These are phyloP conservation scores for Clonostachys rhizophaga DNA, from an alignment of 2,329 filamentous ascomycete genomes.

Conservation along the genomic window DNA sequence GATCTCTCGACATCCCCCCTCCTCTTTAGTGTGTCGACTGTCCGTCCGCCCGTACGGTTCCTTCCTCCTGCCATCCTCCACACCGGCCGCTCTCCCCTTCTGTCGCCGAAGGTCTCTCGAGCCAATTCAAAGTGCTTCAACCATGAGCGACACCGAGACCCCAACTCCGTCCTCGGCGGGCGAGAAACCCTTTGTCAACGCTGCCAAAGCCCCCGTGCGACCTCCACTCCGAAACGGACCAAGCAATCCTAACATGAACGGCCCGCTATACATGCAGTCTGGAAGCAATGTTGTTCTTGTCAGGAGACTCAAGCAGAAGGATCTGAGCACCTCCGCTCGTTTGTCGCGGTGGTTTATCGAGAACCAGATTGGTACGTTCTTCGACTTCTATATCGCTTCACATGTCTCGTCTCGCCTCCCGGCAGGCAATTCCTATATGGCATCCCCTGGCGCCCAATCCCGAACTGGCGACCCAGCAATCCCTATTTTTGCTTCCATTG, in stretches of 20 bases:
- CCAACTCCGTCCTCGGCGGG: background rate
- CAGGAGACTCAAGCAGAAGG: conserved; percentile 55
- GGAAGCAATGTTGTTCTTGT: conserved; percentile 47
- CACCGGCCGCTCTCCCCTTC: too few relatives aligned
- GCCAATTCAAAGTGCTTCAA: too few relatives aligned
- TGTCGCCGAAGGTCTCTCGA: too few relatives aligned
- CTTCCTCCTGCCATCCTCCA: too few relatives aligned
- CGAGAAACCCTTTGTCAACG: conserved; percentile 10
- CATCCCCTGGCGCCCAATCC: conserved; percentile 1
- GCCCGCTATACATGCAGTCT: conserved; percentile 53
- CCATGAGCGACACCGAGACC: conserved; percentile 3
- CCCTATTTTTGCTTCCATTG: background rate
- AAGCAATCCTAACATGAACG: conserved; percentile 41
- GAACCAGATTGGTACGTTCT: conserved; percentile 71
- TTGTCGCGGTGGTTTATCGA: conserved; percentile 67
- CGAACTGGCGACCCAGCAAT: background rate
- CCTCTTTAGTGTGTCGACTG: too few relatives aligned
- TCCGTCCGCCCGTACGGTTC: too few relatives aligned
- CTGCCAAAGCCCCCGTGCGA: conserved; percentile 12
- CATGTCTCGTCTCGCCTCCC: background rate
- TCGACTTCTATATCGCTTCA: background rate
- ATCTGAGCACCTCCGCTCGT: conserved; percentile 55
- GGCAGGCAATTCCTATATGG: conserved; percentile 3
- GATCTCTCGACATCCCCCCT: too few relatives aligned
- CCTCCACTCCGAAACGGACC: conserved; percentile 21